phyloP scores from a whole-genome alignment of 2,329 filamentous ascomycete genomes.

The Pestalotiopsis sp. region DNA sequence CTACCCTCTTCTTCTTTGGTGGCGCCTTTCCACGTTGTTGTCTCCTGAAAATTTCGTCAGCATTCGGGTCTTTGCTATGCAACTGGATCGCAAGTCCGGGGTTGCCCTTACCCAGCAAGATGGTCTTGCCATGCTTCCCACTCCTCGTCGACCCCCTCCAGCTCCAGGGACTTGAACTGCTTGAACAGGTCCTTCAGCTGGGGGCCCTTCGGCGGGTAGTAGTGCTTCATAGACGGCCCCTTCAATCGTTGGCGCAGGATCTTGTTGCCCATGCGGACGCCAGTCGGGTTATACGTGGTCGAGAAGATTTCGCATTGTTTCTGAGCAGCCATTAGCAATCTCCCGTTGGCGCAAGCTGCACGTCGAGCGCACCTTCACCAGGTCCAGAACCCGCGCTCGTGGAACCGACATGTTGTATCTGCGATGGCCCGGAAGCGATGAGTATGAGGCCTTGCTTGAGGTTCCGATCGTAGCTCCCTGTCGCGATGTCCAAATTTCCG shows the following conservation, averaged over 20 bases:
- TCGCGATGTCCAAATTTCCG: constrained; percentile 5
- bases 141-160: constrained; percentile 71
- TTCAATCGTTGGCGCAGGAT: constrained; percentile 84
- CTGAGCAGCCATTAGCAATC: constrained; percentile 47
- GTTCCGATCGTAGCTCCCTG: constrained; percentile 13
- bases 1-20: constrained; percentile 82
- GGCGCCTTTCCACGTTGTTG: constrained; percentile 83
- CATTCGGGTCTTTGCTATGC: constrained; percentile 11
- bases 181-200: constrained; percentile 70
- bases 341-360: background rate
- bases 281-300: constrained; percentile 85
- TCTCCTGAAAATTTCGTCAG: constrained; percentile 51
- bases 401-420: constrained; percentile 60
- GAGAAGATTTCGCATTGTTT: constrained; percentile 90
- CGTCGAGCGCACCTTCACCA: constrained; percentile 70
- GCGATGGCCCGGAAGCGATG: background rate
- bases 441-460: background rate
- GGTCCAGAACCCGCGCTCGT: constrained; percentile 64
- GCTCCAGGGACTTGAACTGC: constrained; percentile 68
- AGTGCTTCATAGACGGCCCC: constrained; percentile 80
- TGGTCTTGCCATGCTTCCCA: constrained; percentile 81
- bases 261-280: constrained; percentile 84
- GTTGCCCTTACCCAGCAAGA: constrained; percentile 60
- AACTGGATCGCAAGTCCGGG: background rate
- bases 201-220: constrained; percentile 76